phyloP scores from a whole-genome alignment of 495 filamentous ascomycete species.

The Barbatosphaeria neglecta region DNA sequence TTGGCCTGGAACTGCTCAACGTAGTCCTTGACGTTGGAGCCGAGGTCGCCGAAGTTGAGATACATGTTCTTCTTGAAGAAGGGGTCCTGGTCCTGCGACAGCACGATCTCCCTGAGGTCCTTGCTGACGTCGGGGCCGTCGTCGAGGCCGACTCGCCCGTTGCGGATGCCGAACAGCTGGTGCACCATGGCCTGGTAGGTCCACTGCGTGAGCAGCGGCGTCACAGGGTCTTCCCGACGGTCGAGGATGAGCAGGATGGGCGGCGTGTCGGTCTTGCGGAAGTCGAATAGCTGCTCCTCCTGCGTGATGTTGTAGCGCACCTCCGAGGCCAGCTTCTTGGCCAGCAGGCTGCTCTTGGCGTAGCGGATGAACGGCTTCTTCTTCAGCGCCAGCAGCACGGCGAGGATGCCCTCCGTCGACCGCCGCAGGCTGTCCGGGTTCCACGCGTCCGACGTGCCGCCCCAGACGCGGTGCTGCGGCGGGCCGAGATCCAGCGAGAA shows the following conservation, averaged over 20 bases:
- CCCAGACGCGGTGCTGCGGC: slow-evolving; percentile 66
- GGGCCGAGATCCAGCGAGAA: slow-evolving; percentile 70
- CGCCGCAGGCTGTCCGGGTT: slow-evolving; percentile 76
- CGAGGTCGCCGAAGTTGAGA: slow-evolving; percentile 93
- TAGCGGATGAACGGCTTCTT: slow-evolving; percentile 94
- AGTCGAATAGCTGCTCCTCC: slow-evolving; percentile 95
- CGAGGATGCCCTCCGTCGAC: slow-evolving; percentile 75
- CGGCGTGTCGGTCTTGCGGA: slow-evolving; percentile 86
- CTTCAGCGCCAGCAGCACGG: slow-evolving; percentile 72
- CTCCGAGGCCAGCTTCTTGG: slow-evolving; percentile 86
- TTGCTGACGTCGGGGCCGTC: slow-evolving; percentile 80
- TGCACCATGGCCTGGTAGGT: slow-evolving; percentile 99
- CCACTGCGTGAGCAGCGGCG: slow-evolving; percentile 93
- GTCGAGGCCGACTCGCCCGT: slow-evolving; percentile 79
- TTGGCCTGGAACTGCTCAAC: slow-evolving; percentile 96
- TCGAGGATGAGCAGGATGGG: slow-evolving; percentile 87
- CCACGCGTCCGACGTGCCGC: slow-evolving; percentile 76
- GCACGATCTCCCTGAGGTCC: slow-evolving; percentile 87
- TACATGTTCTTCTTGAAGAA: slow-evolving; percentile 99
- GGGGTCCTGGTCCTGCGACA: slow-evolving; percentile 95
- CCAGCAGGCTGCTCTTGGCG: slow-evolving; percentile 80
- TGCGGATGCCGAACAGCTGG: slow-evolving; percentile 84
- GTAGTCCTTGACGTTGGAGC: slow-evolving; percentile 96
- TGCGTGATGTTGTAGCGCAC: slow-evolving; percentile 86
- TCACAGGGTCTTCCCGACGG: slow-evolving; percentile 88